Conservation (phyloP, 75 land plant genomes). For the Gnetum montanum region DNA sequence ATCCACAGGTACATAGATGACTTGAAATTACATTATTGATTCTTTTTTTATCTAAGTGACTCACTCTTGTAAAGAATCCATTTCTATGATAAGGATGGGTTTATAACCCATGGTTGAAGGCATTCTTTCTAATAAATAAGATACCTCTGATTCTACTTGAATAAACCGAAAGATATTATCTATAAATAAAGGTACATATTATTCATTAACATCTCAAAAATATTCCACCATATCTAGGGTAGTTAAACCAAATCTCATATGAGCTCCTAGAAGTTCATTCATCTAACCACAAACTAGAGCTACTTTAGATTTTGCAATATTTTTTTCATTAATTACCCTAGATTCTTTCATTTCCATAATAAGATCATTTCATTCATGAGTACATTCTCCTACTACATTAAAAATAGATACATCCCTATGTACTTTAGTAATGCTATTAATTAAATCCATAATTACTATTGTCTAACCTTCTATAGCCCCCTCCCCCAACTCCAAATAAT, state of each 20-base stretch:
- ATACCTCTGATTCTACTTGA: slow-evolving; percentile 6
- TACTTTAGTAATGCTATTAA: slow-evolving; percentile 25
- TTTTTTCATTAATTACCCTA: neutral
- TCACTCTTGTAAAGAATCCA: slow-evolving; percentile 8
- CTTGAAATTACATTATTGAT: slow-evolving; percentile 14
- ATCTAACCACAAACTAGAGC: slow-evolving; percentile 14
- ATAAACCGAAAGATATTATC: slow-evolving; percentile 12
- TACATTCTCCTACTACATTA: slow-evolving; percentile 13
- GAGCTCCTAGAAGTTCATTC: slow-evolving; percentile 17
- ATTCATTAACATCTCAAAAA: slow-evolving; percentile 26
- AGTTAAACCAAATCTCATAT: slow-evolving; percentile 23
- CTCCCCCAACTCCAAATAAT: neutral
- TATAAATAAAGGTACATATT: slow-evolving; percentile 22
- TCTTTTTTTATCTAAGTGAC: slow-evolving; percentile 2
- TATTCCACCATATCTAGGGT: slow-evolving; percentile 25
- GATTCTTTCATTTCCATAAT: slow-evolving; percentile 4
- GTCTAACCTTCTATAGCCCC: slow-evolving; percentile 22
- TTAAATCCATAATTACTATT: slow-evolving; percentile 26
- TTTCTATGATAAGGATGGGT: neutral
- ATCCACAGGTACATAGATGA: slow-evolving; percentile 1
- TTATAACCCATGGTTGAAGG: neutral
- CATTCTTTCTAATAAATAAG: neutral
- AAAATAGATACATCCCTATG: slow-evolving; percentile 21
- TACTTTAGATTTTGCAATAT: slow-evolving; percentile 2
- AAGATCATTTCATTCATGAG: slow-evolving; percentile 16